Conservation (phyloP, 352 stramenopile genomes). For the Stramenopiles sp. region DNA sequence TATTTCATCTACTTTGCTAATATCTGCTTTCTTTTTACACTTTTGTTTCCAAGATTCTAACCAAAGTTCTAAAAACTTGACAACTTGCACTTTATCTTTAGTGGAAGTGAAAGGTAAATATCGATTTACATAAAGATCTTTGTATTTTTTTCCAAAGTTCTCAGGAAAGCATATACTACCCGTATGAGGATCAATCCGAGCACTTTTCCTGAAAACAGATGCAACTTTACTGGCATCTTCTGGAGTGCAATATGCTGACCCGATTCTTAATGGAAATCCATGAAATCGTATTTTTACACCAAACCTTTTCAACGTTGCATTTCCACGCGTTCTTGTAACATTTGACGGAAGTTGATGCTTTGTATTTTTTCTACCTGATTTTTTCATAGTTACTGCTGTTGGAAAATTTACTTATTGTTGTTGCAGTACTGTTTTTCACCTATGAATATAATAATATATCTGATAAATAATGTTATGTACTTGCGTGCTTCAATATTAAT, state of each 20-base stretch:
- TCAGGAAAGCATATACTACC: not conserved
- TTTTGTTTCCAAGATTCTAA: not conserved
- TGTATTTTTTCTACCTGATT: no score
- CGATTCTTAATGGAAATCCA: not conserved
- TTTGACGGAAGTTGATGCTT: not conserved
- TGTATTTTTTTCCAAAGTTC: not conserved
- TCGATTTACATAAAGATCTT: not conserved
- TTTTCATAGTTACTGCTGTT: no score
- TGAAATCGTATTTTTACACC: not conserved
- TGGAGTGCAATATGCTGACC: not conserved
- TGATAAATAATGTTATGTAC: no score
- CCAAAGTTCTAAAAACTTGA: not conserved
- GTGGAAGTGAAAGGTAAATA: not conserved
- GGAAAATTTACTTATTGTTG: no score
- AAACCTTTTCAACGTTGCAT: not conserved
- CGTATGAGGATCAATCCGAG: not conserved
- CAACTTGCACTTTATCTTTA: not conserved
- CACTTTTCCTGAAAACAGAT: not conserved
- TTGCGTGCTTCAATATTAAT: no score
- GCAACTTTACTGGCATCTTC: not conserved
- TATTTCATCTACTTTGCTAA: not conserved
- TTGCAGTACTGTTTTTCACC: no score
- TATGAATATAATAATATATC: no score
- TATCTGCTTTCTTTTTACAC: not conserved
- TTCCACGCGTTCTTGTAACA: not conserved